These are phyloP conservation scores for Boletus subparvulus DNA, from an alignment of 768 basidiomycete genomes.

Conservation along the genomic window DNA sequence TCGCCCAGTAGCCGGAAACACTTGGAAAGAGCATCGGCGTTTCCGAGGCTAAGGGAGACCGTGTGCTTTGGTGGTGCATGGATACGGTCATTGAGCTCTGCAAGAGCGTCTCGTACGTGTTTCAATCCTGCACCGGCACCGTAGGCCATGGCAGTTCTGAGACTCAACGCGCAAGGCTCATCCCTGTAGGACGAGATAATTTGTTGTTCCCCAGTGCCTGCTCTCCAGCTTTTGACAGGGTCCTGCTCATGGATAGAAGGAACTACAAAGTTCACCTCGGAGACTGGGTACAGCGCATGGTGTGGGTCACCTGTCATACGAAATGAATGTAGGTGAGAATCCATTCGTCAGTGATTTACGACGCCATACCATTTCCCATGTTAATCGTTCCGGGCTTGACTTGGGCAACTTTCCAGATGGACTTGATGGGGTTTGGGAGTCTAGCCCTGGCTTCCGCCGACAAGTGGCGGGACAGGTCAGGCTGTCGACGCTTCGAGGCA, in stretches of 20 bases:
- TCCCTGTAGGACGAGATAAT: constrained; percentile 32
- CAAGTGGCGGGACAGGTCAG: constrained; percentile 34
- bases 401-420: constrained; percentile 38
- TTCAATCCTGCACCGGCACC: constrained; percentile 37
- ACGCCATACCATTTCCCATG: constrained; percentile 35
- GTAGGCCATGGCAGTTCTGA: constrained; percentile 39
- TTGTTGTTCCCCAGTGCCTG: constrained; percentile 28
- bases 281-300: constrained; percentile 33
- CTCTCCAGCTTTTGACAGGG: constrained; percentile 32
- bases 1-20: constrained; percentile 43
- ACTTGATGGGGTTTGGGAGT: constrained; percentile 37
- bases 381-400: constrained; percentile 37
- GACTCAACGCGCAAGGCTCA: constrained; percentile 28
- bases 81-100: constrained; percentile 36
- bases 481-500: constrained; percentile 26
- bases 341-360: background rate
- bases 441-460: constrained; percentile 35
- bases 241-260: constrained; percentile 30
- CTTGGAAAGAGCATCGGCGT: constrained; percentile 43
- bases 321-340: background rate
- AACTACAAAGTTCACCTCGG: constrained; percentile 35
- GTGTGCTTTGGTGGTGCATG: constrained; percentile 35
- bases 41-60: constrained; percentile 40
- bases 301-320: constrained; percentile 34
- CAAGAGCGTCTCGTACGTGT: constrained; percentile 34